Base-by-base conservation (phyloP, 129 eudicot genomes). In the Ambrosia trifida region DNA sequence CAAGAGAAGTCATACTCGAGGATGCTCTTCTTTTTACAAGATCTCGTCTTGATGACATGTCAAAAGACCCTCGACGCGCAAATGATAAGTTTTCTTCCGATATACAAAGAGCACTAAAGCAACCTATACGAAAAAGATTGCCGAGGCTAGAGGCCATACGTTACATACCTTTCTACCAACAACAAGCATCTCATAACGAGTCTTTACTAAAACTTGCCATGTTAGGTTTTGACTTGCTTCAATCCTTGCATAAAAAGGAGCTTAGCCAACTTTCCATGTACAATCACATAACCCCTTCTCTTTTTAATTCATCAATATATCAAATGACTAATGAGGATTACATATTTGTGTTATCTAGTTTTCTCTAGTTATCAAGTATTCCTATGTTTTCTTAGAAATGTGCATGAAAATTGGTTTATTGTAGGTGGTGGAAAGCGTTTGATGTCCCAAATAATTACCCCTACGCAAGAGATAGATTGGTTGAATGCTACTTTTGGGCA, bases 191-290 rank as follows among this genome's bases (percentile, higher is more conserved):
- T 0, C 70, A 58, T 43, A 65, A 82, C 11, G 56, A 73, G 2
- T 13, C 40, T 0, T 30, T 86, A 3, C 50, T 86, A 31, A 73
- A 54, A 38, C 51, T 86, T 44, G 83, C 87, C 16, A 82, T 79
- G 57, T 45, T 85, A 50, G 90, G 80, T 10, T 85, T 59, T 69
- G 73, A 82, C 73, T 4, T 56, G 3, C 45, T 82, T 2, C 91
- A 83, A 16, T 58, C 17, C 6, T n/a, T 80, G 71, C 70, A 86
- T 30, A 30, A 32, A 30, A 20, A 57, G 16, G 90, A 85, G 64
- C 80, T 85, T 0, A 31, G 30, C 31, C 72, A 72, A 20, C 3
- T 83, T 12, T 24, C 67, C 8, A 77, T 51, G 87, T 79, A 80
- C 19, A 31, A 28, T 7, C 63, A 20, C 14, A 60, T 60, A 60